Evolutionary conservation across 805 yeast species (phyloP), one percentile per base, ranked within the genome.

Genomic region (Komagataella phaffii): DNA sequence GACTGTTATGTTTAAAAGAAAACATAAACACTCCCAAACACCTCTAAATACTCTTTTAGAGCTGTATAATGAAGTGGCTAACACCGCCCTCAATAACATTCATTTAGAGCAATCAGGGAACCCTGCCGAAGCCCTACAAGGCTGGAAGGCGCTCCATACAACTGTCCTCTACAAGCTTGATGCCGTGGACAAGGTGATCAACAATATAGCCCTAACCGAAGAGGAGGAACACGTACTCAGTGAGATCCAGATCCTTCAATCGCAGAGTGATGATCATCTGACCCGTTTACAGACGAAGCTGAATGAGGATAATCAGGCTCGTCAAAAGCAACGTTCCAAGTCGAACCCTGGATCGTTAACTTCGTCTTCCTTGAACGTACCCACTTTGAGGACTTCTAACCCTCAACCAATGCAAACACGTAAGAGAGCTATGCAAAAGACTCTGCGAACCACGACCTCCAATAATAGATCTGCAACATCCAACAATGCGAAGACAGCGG

Each of bases 71-170:
- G 84, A 79, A 53, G 71, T 79, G 49, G 84, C 87, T 49, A 77
- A 77, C 58, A 71, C 69, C 53, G 74, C 87, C 3, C 70, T 84
- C 50, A 69, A 73, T 54, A 79, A 81, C 62, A 60, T 81, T 49
- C 71, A 79, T 3, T 61, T 80, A 17, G 89, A 85, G 58, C 83
- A 83, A 53, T 67, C 70, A 17, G 69, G 73, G 40, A 71, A 75
- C 18, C 63, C 72, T 47, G 75, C 71, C 49, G 78, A 75, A 17
- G 85, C 89, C 2, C 64, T 83, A 18, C 77, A 75, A 53, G 90
- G 90, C 2, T 84, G 91, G 90, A 83, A 80, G 56, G 70, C 80
- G 2, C 64, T 85, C n/a, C 87, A 81, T 55, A 79, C 85, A 1
- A 74, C 77, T 49, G 71, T 81, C 2, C 70, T 79, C 49, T 77